phyloP scores from a whole-genome alignment of 805 yeast species.

The Candida ponderosae region DNA sequence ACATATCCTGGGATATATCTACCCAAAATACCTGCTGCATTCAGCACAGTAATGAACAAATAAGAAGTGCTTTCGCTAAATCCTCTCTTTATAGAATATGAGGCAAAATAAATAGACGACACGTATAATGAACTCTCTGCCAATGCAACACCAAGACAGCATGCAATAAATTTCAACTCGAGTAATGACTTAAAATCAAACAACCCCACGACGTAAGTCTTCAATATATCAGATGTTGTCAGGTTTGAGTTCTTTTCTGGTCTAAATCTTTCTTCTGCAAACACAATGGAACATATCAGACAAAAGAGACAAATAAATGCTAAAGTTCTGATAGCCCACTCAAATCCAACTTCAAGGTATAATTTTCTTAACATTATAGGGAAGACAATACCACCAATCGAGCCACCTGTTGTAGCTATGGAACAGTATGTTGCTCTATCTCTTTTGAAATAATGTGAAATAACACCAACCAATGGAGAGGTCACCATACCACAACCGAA shows the following conservation, averaged over 20 bases:
- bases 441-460: slow-evolving; percentile 57
- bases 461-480: slow-evolving; percentile 53
- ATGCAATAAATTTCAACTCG: slow-evolving; percentile 34
- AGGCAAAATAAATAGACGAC: slow-evolving; percentile 41
- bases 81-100: slow-evolving; percentile 44
- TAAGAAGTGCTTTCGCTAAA: slow-evolving; percentile 34
- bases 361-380: slow-evolving; percentile 45
- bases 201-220: slow-evolving; percentile 20
- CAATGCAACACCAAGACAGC: slow-evolving; percentile 35
- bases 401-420: slow-evolving; percentile 45
- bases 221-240: slow-evolving; percentile 4
- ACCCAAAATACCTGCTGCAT: slow-evolving; percentile 38
- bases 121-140: slow-evolving; percentile 39
- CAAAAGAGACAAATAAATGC: slow-evolving; percentile 39
- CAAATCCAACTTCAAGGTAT: slow-evolving; percentile 43
- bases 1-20: slow-evolving; percentile 36
- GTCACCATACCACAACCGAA: slow-evolving; percentile 52
- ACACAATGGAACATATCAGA: slow-evolving; percentile 24
- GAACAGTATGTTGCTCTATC: slow-evolving; percentile 53
- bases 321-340: slow-evolving; percentile 52
- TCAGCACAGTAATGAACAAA: slow-evolving; percentile 37
- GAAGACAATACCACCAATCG: slow-evolving; percentile 48
- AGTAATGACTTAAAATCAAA: slow-evolving; percentile 32
- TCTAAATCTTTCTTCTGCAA: slow-evolving; percentile 33
- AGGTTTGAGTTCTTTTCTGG: slow-evolving; percentile 10